Evolutionary conservation across 768 basidiomycete genomes (phyloP).

Genomic region (Podaxis sp.): DNA sequence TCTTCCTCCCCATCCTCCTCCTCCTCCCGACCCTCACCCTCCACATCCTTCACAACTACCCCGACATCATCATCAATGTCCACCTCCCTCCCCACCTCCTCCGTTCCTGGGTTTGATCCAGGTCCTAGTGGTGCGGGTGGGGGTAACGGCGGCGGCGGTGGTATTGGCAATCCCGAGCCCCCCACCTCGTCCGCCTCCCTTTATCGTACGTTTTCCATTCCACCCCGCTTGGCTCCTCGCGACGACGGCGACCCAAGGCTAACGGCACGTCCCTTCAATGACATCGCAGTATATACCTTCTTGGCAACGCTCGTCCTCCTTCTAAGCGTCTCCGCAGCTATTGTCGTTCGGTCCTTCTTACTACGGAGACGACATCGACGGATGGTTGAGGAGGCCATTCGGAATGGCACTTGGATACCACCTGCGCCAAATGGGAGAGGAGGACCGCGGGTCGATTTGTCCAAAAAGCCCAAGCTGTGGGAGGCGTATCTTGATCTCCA

Average conservation of each 20-base stretch:
- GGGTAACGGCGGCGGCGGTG: slow-evolving; percentile 3
- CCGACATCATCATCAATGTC: neutral
- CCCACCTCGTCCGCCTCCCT: slow-evolving; percentile 30
- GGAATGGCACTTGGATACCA: slow-evolving; percentile 61
- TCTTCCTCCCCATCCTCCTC: neutral
- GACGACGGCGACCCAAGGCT: slow-evolving; percentile 3
- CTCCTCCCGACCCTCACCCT: neutral
- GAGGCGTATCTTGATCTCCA: slow-evolving; percentile 41
- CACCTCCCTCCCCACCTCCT: slow-evolving; percentile 4
- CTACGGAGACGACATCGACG: slow-evolving; percentile 62
- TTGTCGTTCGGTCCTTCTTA: slow-evolving; percentile 63
- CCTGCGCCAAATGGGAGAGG: slow-evolving; percentile 26
- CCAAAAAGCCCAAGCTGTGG: slow-evolving; percentile 49
- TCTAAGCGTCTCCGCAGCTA: slow-evolving; percentile 64
- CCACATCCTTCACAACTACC: neutral
- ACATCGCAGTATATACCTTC: slow-evolving; percentile 43
- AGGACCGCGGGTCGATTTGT: slow-evolving; percentile 36
- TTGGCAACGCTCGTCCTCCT: slow-evolving; percentile 69
- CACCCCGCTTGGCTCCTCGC: neutral
- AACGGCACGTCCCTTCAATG: slow-evolving; percentile 11
- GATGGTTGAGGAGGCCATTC: slow-evolving; percentile 62
- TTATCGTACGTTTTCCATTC: slow-evolving; percentile 28
- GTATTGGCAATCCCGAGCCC: slow-evolving; percentile 4
- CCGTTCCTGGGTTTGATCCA: neutral
- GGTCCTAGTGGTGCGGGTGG: neutral